Conservation (phyloP, 257 asterid genomes). For the Agastache rugosa region DNA sequence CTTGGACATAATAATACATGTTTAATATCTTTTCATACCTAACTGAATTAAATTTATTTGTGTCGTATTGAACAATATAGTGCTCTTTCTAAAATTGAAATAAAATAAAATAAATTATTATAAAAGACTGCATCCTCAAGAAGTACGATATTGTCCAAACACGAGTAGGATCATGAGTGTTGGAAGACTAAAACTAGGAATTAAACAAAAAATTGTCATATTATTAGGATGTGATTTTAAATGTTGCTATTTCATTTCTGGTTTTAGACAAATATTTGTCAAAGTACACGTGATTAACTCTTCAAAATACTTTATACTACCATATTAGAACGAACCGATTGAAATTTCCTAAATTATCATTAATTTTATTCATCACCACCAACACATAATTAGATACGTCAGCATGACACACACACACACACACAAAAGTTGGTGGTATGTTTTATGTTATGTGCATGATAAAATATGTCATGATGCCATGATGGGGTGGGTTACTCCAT, state of each 20-base stretch:
- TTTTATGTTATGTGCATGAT: not conserved
- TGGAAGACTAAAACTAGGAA: too few species aligned
- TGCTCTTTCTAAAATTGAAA: too few species aligned
- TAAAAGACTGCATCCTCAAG: not conserved
- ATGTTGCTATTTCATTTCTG: too few species aligned
- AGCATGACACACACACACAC: slow-evolving; percentile 5
- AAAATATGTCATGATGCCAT: not conserved
- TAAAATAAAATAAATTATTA: too few species aligned
- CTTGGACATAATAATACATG: not conserved
- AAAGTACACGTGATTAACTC: not conserved
- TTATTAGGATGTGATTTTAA: not conserved
- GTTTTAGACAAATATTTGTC: not conserved
- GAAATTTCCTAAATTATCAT: not conserved
- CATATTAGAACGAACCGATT: too few species aligned
- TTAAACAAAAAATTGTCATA: too few species aligned
- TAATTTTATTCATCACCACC: not conserved
- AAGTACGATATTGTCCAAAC: not conserved
- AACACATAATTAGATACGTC: slow-evolving; percentile 5
- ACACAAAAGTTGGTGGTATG: slow-evolving; percentile 20
- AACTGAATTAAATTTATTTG: not conserved
- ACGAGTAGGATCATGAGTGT: too few species aligned
- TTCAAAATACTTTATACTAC: not conserved
- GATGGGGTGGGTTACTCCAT: not conserved
- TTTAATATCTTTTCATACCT: not conserved
- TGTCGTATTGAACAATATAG: too few species aligned